These are phyloP conservation scores for Hyparrhenia diplandra DNA, from an alignment of 176 grass and related monocot genomes.

Conservation along the genomic window DNA sequence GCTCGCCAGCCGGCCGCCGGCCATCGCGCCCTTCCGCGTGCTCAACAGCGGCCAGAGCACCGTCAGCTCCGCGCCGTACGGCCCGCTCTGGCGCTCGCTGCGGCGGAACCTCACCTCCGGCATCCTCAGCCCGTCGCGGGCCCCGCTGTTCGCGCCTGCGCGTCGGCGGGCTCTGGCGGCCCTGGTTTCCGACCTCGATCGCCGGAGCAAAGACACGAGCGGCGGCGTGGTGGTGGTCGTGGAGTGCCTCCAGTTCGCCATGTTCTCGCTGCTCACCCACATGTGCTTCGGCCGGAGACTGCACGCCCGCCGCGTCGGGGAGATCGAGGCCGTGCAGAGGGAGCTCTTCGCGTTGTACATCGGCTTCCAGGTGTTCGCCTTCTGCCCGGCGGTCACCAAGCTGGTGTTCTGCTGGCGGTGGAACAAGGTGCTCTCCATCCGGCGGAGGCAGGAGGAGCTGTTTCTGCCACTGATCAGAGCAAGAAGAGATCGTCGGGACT, in stretches of 20 bases:
- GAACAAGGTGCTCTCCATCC: constrained; percentile 19
- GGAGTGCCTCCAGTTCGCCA: background rate
- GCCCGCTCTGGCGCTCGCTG: no score
- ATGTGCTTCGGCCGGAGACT: constrained; percentile 49
- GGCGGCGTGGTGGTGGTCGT: no score
- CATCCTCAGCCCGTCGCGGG: constrained; percentile 17
- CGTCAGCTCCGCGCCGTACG: constrained; percentile 6
- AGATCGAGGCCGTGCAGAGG: constrained; percentile 40
- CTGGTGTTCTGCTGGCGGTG: constrained; percentile 17
- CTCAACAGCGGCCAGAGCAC: constrained; percentile 36
- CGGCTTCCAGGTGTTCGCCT: constrained; percentile 37
- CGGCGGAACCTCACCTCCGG: background rate
- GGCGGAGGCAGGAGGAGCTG: constrained; percentile 23
- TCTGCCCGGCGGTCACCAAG: constrained; percentile 43
- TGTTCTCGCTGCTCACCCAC: constrained; percentile 57
- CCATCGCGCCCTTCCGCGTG: constrained; percentile 23
- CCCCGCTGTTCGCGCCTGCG: constrained; percentile 1
- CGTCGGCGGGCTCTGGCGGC: constrained; percentile 22
- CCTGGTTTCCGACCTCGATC: background rate
- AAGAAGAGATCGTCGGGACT: background rate
- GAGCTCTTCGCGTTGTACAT: constrained; percentile 20
- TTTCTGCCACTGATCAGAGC: constrained; percentile 45
- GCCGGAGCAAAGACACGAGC: no score
- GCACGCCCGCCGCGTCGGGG: background rate
- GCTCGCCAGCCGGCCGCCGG: constrained; percentile 31